Evolutionary conservation across 768 basidiomycete genomes (phyloP), one percentile per base, ranked within the genome.

Genomic region (Calvatia gigantea): DNA sequence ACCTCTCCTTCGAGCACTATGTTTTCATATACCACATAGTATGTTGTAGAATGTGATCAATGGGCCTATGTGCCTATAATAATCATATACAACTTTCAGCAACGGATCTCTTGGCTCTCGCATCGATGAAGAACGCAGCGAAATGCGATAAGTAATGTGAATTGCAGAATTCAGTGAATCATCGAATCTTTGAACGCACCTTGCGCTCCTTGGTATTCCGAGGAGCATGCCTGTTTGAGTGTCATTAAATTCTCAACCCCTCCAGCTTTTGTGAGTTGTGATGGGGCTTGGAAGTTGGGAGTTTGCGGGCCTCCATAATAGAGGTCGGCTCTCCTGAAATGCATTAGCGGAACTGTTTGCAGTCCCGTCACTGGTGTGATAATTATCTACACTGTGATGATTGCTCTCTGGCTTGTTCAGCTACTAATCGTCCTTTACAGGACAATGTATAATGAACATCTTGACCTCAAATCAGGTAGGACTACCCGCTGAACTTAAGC

Each of bases 401-500:
- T 27, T 54, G 43, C 44, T 56, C 49, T 45, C 45, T 56, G 50
- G 15, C 38, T n/a, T 58, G 58, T 39, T 51, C 62, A 55, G 68
- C 65, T 70, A 62, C 60, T 56, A 70, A 69, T 59, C 50, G 64
- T 67, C 66, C 47, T 28, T 56, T 59, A 0, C 41, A 27, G 46
- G 62, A 63, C 64, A 63, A 60, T 61, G 9, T 45, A n/a, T n/a
- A n/a, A 47, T 68, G 78, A 78, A 78, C 78, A 59, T 54, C 64
- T 74, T 73, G 84, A 83, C 83, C 85, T 87, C 85, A 84, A 81
- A 85, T 86, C 84, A 83, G 82, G 83, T 79, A 83, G 83, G 85
- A 84, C 77, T 86, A 87, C 86, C 85, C 82, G 79, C 85, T 85
- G 83, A 86, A 87, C 83, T 87, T 87, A 86, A 87, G 86, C 85